Conservation (phyloP, 2,329 filamentous ascomycete genomes). For the Neodidymelliopsis sp. region DNA sequence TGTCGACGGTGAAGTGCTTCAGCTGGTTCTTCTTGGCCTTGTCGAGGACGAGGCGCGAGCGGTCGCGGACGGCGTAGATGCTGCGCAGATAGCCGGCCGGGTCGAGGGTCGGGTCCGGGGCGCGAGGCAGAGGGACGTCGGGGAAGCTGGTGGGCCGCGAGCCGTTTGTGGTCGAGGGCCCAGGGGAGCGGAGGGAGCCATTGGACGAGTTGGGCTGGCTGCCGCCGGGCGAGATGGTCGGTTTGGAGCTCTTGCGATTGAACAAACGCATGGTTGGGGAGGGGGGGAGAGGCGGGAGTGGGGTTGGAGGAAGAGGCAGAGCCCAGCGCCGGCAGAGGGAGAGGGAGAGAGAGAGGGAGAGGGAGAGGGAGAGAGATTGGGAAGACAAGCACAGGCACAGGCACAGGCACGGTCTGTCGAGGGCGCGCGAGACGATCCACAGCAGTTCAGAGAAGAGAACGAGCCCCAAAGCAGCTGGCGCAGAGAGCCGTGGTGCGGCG, state of each 20-base stretch:
- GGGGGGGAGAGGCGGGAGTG: constrained; percentile 10
- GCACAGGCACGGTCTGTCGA: constrained; percentile 15
- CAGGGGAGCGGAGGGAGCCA: constrained; percentile 60
- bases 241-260: constrained; percentile 58
- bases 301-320: constrained; percentile 3
- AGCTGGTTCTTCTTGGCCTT: constrained; percentile 81
- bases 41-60: constrained; percentile 74
- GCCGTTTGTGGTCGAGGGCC: constrained; percentile 51
- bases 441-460: constrained; percentile 21
- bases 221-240: constrained; percentile 42
- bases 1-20: constrained; percentile 87
- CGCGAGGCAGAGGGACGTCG: constrained; percentile 80
- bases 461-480: constrained; percentile 19
- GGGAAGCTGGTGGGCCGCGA: constrained; percentile 61
- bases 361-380: constrained; percentile 12
- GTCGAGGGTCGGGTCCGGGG: constrained; percentile 86
- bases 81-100: constrained; percentile 91
- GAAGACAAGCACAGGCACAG: too few species aligned
- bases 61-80: constrained; percentile 84
- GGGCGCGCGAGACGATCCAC: constrained; percentile 27
- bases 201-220: constrained; percentile 55
- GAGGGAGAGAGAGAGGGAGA: constrained; percentile 7
- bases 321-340: constrained; percentile 1
- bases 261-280: constrained; percentile 59
- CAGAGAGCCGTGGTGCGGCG: constrained; percentile 9